Conservation (phyloP, 306 rosid genomes). For the Neltuma alba region DNA sequence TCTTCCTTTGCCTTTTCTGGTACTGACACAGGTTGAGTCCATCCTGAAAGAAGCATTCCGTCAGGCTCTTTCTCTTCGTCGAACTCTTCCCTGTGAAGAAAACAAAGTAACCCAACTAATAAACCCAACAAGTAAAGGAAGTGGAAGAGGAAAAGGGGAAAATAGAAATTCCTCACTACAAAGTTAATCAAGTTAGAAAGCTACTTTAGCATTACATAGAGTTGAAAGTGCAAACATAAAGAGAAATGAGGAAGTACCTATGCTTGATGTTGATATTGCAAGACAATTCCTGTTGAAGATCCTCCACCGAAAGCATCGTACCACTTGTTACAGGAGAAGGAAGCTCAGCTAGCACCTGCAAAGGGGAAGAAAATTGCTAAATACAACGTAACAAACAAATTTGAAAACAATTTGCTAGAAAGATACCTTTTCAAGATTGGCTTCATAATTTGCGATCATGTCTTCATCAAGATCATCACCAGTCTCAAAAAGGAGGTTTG, state of each 20-base stretch:
- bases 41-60: constrained; percentile 90
- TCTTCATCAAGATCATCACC: constrained; percentile 90
- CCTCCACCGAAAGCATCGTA: constrained; percentile 77
- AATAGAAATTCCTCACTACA: background rate
- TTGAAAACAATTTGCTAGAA: constrained; percentile 22
- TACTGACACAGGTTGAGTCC: constrained; percentile 66
- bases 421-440: constrained; percentile 88
- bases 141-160: background rate
- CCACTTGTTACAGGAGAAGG: constrained; percentile 85
- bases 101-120: background rate
- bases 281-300: constrained; percentile 80
- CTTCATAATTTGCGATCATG: constrained; percentile 74
- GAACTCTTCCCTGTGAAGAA: constrained; percentile 74
- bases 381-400: constrained; percentile 7
- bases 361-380: constrained; percentile 16
- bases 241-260: constrained; percentile 56
- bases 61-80: constrained; percentile 99
- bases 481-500: constrained; percentile 83
- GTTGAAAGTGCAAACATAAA: background rate
- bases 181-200: background rate
- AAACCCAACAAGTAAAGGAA: background rate
- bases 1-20: constrained; percentile 57
- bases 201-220: background rate
- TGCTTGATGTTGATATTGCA: constrained; percentile 90
- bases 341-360: constrained; percentile 84